Base-by-base conservation (phyloP, 2,329 filamentous ascomycete species). In the Emergomyces orientalis region DNA sequence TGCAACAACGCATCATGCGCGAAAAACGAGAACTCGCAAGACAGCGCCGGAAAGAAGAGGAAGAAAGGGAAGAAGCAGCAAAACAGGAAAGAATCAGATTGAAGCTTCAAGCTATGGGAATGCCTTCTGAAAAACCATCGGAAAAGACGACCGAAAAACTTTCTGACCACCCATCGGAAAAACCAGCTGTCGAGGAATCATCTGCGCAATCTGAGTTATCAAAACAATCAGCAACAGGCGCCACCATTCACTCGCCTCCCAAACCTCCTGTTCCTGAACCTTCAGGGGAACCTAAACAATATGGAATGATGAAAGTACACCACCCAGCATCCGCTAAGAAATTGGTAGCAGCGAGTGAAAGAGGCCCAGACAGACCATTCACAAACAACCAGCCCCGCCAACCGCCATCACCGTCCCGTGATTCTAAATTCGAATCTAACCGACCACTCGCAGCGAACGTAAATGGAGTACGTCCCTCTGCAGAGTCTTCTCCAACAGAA, bases 251-350 rank as follows among this genome's bases (percentile, higher is more conserved):
- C 39, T 81, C 81, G n/a, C 82, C 82, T 41, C 82, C 83, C 0
- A 85, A 85, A 67, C 82, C 82, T 45, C 83, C 82, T 43, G 79
- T 84, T 32, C 82, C 82, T 8, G 80, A 82, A 62, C 80, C 82
- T 17, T 81, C 79, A 62, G 82, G 82, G 39, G 82, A 81, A 65
- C 79, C 83, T 30, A 82, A 82, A 63, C 83, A 85, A 68, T 85
- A 84, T 71, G 83, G 83, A 52, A 80, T 85, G 80, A 85, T 85
- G 79, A 85, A 84, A 71, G 80, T 85, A 11, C 82, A 85, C 69
- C 81, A 82, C 67, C 77, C 82, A 34, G 81, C 84, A 63, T 74
- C 80, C 6, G 79, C 83, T 34, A 79, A 78, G 68, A 79, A 76
- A 67, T 67, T 78, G 51, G 71, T 74, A 54, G 69, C 72, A 55